Evolutionary conservation across 2,329 filamentous ascomycete genomes (phyloP).

Genomic region (Neophaeococcomyces aloes): DNA sequence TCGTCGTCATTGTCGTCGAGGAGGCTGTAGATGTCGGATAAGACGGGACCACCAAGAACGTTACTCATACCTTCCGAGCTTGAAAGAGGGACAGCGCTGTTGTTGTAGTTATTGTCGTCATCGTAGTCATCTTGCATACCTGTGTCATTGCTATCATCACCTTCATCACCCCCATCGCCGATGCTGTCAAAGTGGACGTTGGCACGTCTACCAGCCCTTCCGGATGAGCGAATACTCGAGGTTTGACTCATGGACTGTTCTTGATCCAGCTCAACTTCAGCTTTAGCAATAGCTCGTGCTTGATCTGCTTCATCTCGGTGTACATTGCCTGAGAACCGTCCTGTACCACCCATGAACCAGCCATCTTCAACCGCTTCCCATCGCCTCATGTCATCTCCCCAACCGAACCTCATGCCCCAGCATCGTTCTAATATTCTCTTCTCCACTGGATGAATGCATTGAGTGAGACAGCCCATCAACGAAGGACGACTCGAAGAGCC

Average conservation of each 20-base stretch:
- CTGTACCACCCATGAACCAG: constrained; percentile 23
- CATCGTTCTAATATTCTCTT: constrained; percentile 21
- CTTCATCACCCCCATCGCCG: no score
- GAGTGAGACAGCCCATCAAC: constrained; percentile 16
- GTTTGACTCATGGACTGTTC: neutral
- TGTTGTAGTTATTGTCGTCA: no score
- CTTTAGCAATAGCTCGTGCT: neutral
- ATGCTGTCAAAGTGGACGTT: no score
- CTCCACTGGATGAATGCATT: constrained; percentile 22
- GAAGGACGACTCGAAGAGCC: neutral
- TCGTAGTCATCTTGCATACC: no score
- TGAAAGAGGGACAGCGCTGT: no score
- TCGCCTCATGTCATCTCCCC: constrained; percentile 17
- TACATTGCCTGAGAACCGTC: constrained; percentile 23
- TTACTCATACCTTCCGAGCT: no score
- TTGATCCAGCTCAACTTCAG: neutral
- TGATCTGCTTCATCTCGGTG: constrained; percentile 7
- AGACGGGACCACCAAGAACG: no score
- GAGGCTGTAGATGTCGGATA: no score
- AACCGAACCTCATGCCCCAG: constrained; percentile 23
- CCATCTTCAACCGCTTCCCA: constrained; percentile 24
- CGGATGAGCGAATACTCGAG: no score
- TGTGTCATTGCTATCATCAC: no score
- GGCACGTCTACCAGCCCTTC: no score
- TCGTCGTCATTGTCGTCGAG: no score